These are phyloP conservation scores for Penicillium sp. DNA, from an alignment of 2,329 filamentous ascomycete species.

Conservation along the genomic window DNA sequence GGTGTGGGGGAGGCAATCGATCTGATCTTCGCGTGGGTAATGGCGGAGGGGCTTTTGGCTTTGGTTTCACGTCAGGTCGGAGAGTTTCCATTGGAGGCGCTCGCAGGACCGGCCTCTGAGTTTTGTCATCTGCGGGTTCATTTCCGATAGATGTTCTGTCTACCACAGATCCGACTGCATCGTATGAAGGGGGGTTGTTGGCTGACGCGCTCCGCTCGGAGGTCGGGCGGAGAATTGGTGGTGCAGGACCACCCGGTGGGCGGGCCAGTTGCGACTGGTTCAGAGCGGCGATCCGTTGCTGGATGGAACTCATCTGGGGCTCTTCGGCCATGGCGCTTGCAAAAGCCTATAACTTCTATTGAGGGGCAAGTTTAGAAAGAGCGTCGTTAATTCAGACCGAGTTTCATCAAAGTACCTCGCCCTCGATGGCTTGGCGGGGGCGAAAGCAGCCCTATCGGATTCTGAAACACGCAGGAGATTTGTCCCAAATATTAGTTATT, in stretches of 20 bases:
- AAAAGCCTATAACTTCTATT: neutral
- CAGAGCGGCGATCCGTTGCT: constrained; percentile 48
- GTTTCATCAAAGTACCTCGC: constrained; percentile 24
- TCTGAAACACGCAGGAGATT: neutral
- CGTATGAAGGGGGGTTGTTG: constrained; percentile 37
- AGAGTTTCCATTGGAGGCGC: constrained; percentile 23
- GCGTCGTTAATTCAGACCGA: neutral
- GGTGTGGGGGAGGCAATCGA: constrained; percentile 19
- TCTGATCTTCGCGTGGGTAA: constrained; percentile 45
- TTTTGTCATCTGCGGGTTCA: constrained; percentile 25
- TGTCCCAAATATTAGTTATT: neutral
- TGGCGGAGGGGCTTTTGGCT: constrained; percentile 42
- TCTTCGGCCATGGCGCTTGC: constrained; percentile 41
- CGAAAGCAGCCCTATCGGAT: constrained; percentile 7
- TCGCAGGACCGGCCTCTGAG: constrained; percentile 27
- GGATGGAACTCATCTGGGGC: constrained; percentile 44
- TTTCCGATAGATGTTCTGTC: constrained; percentile 29
- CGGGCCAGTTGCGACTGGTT: constrained; percentile 45
- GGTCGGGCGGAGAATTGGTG: constrained; percentile 27
- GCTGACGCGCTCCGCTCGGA: constrained; percentile 32
- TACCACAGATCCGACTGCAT: constrained; percentile 31
- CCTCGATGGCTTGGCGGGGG: constrained; percentile 21
- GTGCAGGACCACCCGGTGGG: constrained; percentile 28
- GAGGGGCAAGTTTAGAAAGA: neutral
- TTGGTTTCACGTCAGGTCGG: constrained; percentile 28